Conservation (phyloP, 2,329 filamentous ascomycete genomes). For the Apiospora sp. region DNA sequence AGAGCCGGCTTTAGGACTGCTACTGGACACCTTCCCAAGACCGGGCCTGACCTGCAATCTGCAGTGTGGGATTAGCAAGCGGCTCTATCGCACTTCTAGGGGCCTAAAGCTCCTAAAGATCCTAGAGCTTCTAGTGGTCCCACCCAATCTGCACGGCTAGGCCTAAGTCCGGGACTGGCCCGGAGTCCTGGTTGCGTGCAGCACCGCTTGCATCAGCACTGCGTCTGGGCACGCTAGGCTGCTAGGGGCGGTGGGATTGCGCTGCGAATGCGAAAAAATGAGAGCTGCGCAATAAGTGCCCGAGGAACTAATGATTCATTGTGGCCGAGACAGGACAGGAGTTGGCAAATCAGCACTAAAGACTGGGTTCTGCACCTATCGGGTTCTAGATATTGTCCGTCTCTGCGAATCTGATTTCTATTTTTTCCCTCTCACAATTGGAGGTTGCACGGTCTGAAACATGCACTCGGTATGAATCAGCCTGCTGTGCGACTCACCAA, state of each 20-base stretch:
- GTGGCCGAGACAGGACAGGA: neutral
- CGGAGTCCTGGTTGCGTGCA: neutral
- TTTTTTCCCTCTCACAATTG: neutral
- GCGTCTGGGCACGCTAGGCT: neutral
- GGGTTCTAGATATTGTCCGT: neutral
- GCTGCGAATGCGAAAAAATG: too few species aligned
- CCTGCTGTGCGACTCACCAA: neutral
- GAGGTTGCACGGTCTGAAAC: neutral
- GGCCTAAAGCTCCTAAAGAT: too few species aligned
- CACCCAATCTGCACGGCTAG: neutral
- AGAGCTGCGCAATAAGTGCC: neutral
- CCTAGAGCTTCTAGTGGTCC: neutral
- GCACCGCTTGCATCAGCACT: neutral
- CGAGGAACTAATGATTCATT: conserved; percentile 6
- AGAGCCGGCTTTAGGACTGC: conserved; percentile 12
- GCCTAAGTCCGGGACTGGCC: neutral
- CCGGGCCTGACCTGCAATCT: neutral
- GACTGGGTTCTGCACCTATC: neutral
- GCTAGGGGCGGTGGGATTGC: neutral
- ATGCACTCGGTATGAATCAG: neutral
- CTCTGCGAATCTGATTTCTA: neutral
- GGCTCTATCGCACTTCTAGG: neutral
- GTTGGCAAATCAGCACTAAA: neutral
- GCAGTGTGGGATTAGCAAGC: neutral
- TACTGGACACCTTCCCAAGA: neutral